Base-by-base conservation (phyloP, 345 rosid genomes). In the Mangifera indica region DNA sequence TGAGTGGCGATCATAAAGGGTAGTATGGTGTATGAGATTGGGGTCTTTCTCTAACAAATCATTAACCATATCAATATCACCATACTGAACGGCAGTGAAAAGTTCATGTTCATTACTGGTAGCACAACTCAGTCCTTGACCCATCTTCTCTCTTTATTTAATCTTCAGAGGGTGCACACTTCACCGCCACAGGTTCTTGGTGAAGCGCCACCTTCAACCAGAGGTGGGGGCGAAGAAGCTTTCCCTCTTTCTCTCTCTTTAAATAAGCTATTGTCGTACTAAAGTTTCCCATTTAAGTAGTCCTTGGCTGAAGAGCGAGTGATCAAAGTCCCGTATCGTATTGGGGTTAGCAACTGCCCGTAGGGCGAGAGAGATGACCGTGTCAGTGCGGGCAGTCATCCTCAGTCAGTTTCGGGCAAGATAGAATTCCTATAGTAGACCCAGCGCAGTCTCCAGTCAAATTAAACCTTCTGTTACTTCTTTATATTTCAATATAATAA, bases 51-150 rank as follows among this genome's bases (percentile, higher is more conserved):
- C 76, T 25, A 96, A 52, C 82, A 87, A 72, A 24, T 76, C 73
- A 5, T 80, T 79, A 11, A 89, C 90, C 29, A 81, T 70, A 3
- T 85, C 83, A 45, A 80, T 21, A 59, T 91, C 94, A 14, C 97
- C 98, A 55, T 77, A 75, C 87, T 89, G 97, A 3, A 89, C 91
- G n/a, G 97, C 90, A 29, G 80, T 70, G 65, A 91, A 91, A 32
- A 96, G 74, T 7, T 84, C 91, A 73, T 88, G 84, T 76, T 93
- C 98, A 45, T 83, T 86, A 79, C 66, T 84, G 64, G 87, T 76
- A 15, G 77, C 84, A 68, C 98, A 96, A 79, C 99, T 93, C 80
- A 91, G 76, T 49, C 94, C 90, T 84, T 96, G 99, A 64, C 99
- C 99, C 99, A 96, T 96, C 71, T 63, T 48, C 46, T 55, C 66